Conservation (phyloP, 73 alveolate genomes). For the Stentor coeruleus region DNA sequence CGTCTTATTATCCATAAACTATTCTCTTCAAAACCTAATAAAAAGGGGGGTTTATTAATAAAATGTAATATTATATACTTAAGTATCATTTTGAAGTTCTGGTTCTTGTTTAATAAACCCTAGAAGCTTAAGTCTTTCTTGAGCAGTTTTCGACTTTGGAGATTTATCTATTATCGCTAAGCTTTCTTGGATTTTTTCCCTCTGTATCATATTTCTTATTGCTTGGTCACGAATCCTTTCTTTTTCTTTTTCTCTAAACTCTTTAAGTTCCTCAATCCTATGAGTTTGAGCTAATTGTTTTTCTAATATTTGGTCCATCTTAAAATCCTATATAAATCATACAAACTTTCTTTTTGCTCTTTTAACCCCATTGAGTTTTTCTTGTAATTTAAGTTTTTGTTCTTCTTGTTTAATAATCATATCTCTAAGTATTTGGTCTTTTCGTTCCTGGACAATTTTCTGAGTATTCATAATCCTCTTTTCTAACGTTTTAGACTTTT, state of each 20-base stretch:
- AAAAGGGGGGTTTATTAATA: conserved; percentile 15
- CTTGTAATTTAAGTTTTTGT: neutral
- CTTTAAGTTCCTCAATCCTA: neutral
- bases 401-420: neutral
- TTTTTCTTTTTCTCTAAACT: neutral
- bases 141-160: no score
- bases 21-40: no score
- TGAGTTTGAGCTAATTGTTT: neutral
- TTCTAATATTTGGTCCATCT: neutral
- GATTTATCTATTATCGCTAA: no score
- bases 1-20: neutral
- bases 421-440: neutral
- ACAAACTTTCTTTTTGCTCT: neutral
- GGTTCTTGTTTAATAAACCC: no score
- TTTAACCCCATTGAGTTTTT: neutral
- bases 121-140: no score
- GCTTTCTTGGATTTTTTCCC: no score
- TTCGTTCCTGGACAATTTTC: neutral
- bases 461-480: neutral
- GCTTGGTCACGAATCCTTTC: no score
- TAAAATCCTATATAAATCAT: neutral
- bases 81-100: no score
- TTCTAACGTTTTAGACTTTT: neutral
- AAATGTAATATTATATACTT: no score
- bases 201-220: no score